Evolutionary conservation across 495 filamentous ascomycete species (phyloP), one percentile per base, ranked within the genome.

Genomic region (Talaromyces stipitatus): DNA sequence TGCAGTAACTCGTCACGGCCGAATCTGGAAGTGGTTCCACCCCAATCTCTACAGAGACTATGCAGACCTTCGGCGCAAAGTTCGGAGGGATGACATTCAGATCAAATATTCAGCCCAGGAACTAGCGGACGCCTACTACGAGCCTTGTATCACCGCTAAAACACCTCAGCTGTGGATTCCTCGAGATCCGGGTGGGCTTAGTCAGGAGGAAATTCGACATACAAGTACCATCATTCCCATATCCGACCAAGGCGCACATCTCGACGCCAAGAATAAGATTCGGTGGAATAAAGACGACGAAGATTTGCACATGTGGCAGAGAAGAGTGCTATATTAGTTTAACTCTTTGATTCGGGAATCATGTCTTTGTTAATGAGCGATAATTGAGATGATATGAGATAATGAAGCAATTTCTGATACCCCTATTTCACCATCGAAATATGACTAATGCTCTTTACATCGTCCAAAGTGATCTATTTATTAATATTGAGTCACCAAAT

Each of bases 1-100:
- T 57, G 47, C 52, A 6, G 28, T 16, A 26, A 45, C 24, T 58
- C 58, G 16, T 45, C 58, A 20, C 55, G 67, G 62, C 29, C 68
- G 63, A 4, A 69, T 91, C 45, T 67, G 76, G 58, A 86, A 85
- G 63, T 94, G 86, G 76, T 77, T 96, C 61, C 84, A 86, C 61
- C 91, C 91, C 0, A 86, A 91, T 75, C 72, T 85, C 18, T 86
- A 90, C 69, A 72, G 80, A 30, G 84, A 88, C 64, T 92, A 91
- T 61, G 72, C 77, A 1, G 74, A 80, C 20, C 79, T 91, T 46
- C 83, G 90, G 16, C 78, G 79, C 12, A 80, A 90, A 43, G 82
- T 91, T 11, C 88, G 89, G 3, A 78, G 79, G 23, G 74, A 78
- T 45, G 67, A 81, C 28, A 77, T 79, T 1, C 71, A 72, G 26